A percentile compares a stretch with the other conserved stretches of the same genome.
These are phyloP conservation scores for Candida xiaguanensis DNA, from an alignment of 805 yeast species.

Conservation along the genomic window DNA sequence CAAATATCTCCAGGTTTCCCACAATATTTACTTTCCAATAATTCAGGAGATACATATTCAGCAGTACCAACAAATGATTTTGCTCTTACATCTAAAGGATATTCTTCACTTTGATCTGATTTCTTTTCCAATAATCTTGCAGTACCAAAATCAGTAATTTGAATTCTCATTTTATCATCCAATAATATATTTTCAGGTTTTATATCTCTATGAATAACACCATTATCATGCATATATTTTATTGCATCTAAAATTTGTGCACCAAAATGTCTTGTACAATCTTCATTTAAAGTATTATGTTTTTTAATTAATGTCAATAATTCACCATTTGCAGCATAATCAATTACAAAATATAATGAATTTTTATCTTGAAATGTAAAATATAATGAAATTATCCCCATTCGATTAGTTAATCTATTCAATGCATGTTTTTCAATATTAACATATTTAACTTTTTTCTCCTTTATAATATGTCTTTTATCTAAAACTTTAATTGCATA, in stretches of 20 bases:
- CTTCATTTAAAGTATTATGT: slow-evolving; percentile 68
- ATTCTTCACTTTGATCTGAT: slow-evolving; percentile 44
- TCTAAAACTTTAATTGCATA: slow-evolving; percentile 77
- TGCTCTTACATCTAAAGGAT: slow-evolving; percentile 66
- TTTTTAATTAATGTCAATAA: slow-evolving; percentile 62
- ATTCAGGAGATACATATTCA: slow-evolving; percentile 79
- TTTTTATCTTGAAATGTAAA: slow-evolving; percentile 79
- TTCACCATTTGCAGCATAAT: slow-evolving; percentile 80
- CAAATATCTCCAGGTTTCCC: slow-evolving; percentile 60
- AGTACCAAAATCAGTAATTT: slow-evolving; percentile 82
- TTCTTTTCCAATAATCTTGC: slow-evolving; percentile 65
- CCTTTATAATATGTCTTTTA: slow-evolving; percentile 73
- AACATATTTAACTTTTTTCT: slow-evolving; percentile 80
- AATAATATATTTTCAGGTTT: slow-evolving; percentile 79
- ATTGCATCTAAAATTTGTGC: slow-evolving; percentile 76
- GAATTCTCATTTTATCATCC: slow-evolving; percentile 56
- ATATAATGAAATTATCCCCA: slow-evolving; percentile 64
- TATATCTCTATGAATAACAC: slow-evolving; percentile 76
- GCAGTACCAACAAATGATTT: slow-evolving; percentile 86
- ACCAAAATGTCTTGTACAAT: slow-evolving; percentile 60
- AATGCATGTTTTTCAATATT: slow-evolving; percentile 79
- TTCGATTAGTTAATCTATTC: slow-evolving; percentile 57
- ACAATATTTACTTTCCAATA: slow-evolving; percentile 66
- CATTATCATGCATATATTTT: slow-evolving; percentile 66
- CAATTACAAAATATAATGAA: slow-evolving; percentile 69